Conservation (phyloP, 2,329 filamentous ascomycete genomes). For the Beauveria medogensis region DNA sequence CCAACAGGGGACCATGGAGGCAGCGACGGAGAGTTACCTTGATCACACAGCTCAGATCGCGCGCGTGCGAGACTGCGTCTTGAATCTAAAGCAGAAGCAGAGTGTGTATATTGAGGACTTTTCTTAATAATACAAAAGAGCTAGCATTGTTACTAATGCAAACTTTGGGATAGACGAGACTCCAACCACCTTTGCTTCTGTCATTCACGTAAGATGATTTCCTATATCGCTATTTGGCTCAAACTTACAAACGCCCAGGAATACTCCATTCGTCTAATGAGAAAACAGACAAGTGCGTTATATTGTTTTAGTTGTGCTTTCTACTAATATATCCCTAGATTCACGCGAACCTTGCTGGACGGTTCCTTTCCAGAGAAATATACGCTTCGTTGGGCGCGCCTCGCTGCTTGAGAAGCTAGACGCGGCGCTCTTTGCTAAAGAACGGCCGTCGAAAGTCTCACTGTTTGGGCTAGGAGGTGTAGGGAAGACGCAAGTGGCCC, state of each 20-base stretch:
- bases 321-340: too few relatives aligned
- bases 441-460: too few relatives aligned
- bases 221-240: neutral
- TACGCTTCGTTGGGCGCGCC: too few relatives aligned
- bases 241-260: neutral
- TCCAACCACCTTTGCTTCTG: neutral
- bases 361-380: too few relatives aligned
- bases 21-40: neutral
- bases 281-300: neutral
- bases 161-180: neutral
- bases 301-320: neutral
- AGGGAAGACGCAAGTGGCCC: too few relatives aligned
- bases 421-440: too few relatives aligned
- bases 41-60: neutral
- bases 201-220: neutral
- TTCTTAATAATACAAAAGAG: neutral
- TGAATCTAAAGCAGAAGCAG: neutral
- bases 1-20: neutral
- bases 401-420: too few relatives aligned
- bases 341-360: too few relatives aligned
- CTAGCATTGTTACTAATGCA: neutral
- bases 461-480: too few relatives aligned
- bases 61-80: neutral
- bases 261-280: neutral
- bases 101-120: neutral